Percentiles rank a stretch among this genome's conserved stretches.
Evolutionary conservation across 148 eudicot species (phyloP).

Genomic region (Rheum nobile): DNA sequence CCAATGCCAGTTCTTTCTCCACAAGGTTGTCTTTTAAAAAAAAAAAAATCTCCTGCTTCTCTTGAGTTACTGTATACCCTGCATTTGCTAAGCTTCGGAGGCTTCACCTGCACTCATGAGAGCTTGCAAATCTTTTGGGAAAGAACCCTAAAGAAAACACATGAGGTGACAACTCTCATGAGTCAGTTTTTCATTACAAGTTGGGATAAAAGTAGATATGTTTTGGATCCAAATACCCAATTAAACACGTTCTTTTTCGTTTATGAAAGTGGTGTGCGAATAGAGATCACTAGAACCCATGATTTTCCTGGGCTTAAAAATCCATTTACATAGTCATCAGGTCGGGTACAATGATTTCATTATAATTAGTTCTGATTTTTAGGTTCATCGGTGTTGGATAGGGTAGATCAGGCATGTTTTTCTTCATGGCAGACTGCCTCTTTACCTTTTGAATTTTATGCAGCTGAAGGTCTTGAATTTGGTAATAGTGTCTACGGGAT

Average conservation of each 20-base stretch:
- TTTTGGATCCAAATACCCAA: neutral
- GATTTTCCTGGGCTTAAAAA: neutral
- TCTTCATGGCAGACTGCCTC: neutral
- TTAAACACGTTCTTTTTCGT: neutral
- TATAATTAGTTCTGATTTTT: neutral
- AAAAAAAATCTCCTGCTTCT: neutral
- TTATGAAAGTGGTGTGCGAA: neutral
- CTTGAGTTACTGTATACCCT: neutral
- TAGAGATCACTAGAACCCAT: neutral
- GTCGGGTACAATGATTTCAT: neutral
- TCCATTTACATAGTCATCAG: neutral
- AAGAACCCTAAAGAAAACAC: neutral
- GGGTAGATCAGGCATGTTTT: neutral
- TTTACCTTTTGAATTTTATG: conserved; percentile 10
- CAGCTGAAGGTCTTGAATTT: conserved; percentile 81
- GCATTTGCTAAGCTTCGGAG: no score
- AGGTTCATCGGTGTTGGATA: neutral
- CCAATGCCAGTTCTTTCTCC: neutral
- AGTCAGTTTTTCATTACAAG: neutral
- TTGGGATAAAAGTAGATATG: neutral
- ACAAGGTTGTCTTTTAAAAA: neutral
- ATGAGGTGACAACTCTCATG: neutral
- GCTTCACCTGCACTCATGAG: neutral
- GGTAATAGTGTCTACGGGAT: conserved; percentile 96
- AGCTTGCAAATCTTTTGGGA: neutral